Evolutionary conservation across 768 basidiomycete species (phyloP).

Genomic region (Mycena rosella): DNA sequence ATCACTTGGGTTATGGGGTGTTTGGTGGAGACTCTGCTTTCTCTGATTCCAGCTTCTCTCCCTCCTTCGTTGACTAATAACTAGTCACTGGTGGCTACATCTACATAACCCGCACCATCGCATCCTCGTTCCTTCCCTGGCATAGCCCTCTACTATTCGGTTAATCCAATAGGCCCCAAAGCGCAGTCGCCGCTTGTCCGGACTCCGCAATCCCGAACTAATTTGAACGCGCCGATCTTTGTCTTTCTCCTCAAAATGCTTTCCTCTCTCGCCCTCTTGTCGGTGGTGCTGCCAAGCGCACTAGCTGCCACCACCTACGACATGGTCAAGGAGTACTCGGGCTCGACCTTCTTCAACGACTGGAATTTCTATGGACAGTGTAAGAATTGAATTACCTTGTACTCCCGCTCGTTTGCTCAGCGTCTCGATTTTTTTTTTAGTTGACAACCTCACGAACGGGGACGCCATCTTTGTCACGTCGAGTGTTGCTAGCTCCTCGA

Average conservation of each 20-base stretch:
- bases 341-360: conserved; percentile 73
- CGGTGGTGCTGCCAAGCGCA: conserved; percentile 14
- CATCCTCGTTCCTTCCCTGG: neutral
- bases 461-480: conserved; percentile 68
- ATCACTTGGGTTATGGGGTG: no score
- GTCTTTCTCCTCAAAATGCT: conserved; percentile 6
- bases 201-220: neutral
- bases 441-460: conserved; percentile 73
- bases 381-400: conserved; percentile 33
- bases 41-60: neutral
- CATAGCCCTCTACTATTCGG: neutral
- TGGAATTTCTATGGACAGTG: conserved; percentile 77
- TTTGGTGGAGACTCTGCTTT: no score
- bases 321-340: conserved; percentile 68
- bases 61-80: neutral
- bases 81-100: conserved; percentile 17
- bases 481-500: conserved; percentile 57
- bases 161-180: neutral
- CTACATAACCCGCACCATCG: neutral
- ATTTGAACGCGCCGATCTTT: neutral
- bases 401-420: neutral
- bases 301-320: conserved; percentile 57
- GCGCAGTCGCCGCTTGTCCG: neutral
- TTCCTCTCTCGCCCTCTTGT: conserved; percentile 16
- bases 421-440: conserved; percentile 46